Base-by-base conservation (phyloP, 768 basidiomycete genomes). In the Paxillus ammoniavirescens region DNA sequence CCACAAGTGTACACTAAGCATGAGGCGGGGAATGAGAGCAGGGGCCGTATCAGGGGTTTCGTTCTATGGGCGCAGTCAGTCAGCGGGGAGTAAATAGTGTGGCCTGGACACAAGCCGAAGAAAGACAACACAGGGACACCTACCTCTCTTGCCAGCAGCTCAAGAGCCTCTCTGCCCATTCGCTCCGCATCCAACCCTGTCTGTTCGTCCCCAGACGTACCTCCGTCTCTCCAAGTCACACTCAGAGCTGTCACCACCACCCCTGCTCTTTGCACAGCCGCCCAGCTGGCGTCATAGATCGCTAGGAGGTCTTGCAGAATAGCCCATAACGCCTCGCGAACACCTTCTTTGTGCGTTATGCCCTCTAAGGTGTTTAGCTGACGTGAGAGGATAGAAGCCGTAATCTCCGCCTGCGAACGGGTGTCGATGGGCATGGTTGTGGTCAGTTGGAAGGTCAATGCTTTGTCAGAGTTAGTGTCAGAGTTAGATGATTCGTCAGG, bases 1-100 rank as follows among this genome's bases (percentile, higher is more conserved):
- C 84, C 86, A 89, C 23, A 94, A 74, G 61, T 88, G 82, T 0
- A 78, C 73, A 1, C 77, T 69, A 1, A 81, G 76, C 28, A 72
- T 76, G 60, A 86, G 83, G 61, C 88, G 82, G 7, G 60, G 62
- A 50, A 68, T 52, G 50, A 72, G 70, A 3, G 47, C 53, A 0
- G 54, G 54, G 2, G 77, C 64, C 2, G 40, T 42, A 52, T 77
- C 76, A 3, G 61, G 49, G 4, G 64, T 70, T 7, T 56, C 36
- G 12, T 60, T 57, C 77, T 77, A 51, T 28, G n/a, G 21, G 9
- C 12, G 42, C 33, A 21, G 5, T 40, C 44, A 3, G 33, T 10
- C 5, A 59, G 31, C 37, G 45, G 17, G 21, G 14, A 10, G 15
- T n/a, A 13, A 52, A 23, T 31, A 31, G 28, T 28, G 12, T 21